Percentiles rank a stretch among this genome's conserved stretches.
phyloP scores from a whole-genome alignment of 768 basidiomycete genomes.

The Phylloporus sp. region DNA sequence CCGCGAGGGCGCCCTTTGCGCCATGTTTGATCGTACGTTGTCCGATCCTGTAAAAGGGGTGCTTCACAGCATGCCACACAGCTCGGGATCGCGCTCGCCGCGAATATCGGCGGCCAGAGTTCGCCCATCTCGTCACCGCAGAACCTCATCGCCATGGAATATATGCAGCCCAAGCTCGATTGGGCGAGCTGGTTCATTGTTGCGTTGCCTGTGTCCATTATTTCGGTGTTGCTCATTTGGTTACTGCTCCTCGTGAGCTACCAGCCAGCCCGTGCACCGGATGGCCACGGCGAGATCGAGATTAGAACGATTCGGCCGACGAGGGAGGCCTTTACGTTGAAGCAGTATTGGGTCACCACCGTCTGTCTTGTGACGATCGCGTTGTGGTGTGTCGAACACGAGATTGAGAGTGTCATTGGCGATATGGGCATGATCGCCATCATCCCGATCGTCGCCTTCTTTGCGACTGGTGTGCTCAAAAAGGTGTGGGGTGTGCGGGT shows the following conservation, averaged over 20 bases:
- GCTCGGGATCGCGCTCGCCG: constrained; percentile 96
- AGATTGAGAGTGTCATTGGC: constrained; percentile 71
- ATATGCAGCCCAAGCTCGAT: constrained; percentile 80
- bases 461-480: constrained; percentile 87
- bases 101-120: constrained; percentile 96
- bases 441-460: constrained; percentile 89
- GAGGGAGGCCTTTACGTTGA: constrained; percentile 72
- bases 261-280: constrained; percentile 64
- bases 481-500: constrained; percentile 53
- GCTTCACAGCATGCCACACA: constrained; percentile 28
- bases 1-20: constrained; percentile 80
- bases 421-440: constrained; percentile 99
- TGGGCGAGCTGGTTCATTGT: constrained; percentile 96
- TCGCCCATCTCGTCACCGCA: constrained; percentile 98
- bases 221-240: constrained; percentile 92
- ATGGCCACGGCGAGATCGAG: constrained; percentile 72
- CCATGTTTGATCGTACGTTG: constrained; percentile 84
- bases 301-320: constrained; percentile 84
- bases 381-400: constrained; percentile 86
- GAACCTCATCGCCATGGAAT: constrained; percentile 88
- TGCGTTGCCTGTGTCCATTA: constrained; percentile 81
- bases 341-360: constrained; percentile 87
- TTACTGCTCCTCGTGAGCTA: constrained; percentile 81
- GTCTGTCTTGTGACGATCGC: constrained; percentile 83
- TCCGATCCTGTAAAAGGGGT: neutral